Conservation (phyloP, 129 eudicot genomes). For the Glebionis coronaria region DNA sequence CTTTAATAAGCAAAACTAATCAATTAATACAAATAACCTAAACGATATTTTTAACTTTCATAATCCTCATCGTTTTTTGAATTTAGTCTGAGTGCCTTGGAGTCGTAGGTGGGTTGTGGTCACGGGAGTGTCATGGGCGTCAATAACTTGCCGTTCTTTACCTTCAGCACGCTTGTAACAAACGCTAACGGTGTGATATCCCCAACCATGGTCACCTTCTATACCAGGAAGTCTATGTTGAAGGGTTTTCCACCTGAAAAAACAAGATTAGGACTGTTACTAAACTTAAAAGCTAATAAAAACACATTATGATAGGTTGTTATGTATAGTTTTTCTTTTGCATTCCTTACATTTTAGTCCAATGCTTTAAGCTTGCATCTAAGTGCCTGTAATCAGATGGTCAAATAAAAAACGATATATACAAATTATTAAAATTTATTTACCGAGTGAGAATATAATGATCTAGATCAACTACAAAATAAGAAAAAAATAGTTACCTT, state of each 20-base stretch:
- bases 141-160: slow-evolving; percentile 61
- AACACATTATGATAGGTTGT: too few relatives aligned
- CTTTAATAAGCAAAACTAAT: slow-evolving; percentile 13
- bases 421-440: too few relatives aligned
- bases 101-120: slow-evolving; percentile 25
- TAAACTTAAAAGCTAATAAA: background rate
- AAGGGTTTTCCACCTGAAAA: slow-evolving; percentile 79
- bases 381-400: too few relatives aligned
- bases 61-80: slow-evolving; percentile 34
- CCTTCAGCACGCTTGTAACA: slow-evolving; percentile 55
- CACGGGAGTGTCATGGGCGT: slow-evolving; percentile 40
- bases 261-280: slow-evolving; percentile 11
- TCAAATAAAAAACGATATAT: too few relatives aligned
- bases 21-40: slow-evolving; percentile 23
- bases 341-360: slow-evolving; percentile 79
- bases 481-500: too few relatives aligned
- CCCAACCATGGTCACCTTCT: slow-evolving; percentile 75
- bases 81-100: slow-evolving; percentile 15
- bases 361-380: too few relatives aligned
- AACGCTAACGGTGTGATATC: slow-evolving; percentile 70
- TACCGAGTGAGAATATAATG: too few relatives aligned
- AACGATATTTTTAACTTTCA: slow-evolving; percentile 17
- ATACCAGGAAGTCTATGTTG: slow-evolving; percentile 75
- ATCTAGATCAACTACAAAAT: too few relatives aligned
- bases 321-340: too few relatives aligned